Base-by-base conservation (phyloP, 176 grass and related monocot species). In the Zizania latifolia region DNA sequence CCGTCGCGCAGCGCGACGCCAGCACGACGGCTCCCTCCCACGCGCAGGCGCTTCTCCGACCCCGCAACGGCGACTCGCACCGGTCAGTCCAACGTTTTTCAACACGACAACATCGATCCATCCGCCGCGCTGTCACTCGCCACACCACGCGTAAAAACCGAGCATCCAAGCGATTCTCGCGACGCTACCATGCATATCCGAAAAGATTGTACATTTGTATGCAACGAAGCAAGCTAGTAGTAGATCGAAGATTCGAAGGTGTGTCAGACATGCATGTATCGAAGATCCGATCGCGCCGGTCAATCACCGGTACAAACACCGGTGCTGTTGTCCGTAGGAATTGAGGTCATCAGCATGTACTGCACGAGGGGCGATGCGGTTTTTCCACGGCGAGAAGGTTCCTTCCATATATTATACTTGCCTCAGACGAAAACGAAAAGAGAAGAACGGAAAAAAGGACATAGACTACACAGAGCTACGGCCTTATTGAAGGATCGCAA, bases 371-470 rank as follows among this genome's bases (percentile, higher is more conserved):
- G 22, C 1, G 23, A 24, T 4, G 34, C 21, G 50, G 64, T 53
- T 72, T 72, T 64, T 72, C 68, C 58, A 72, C 68, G 68, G 68
- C 8, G 16, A 72, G 68, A 81, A 81, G 68, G 58, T 72, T 81
- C 58, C 57, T 71, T 1, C 40, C 31, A 13, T 81, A 62, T 22
- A 60, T 60, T 70, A n/a, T n/a, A 71, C 30, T 63, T 60, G 57
- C 2, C 37, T 45, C 0, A 41, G 58, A 17, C 19, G 48, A 13
- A n/a, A n/a, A n/a, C n/a, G 37, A 30, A 67, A 21, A 8, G 5
- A 53, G n/a, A n/a, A n/a, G n/a, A n/a, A n/a, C n/a, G n/a, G n/a
- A 9, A 28, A 39, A 45, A 53, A 22, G 3, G 3, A 43, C 19
- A 65, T 4, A 27, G 23, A 15, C 10, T 3, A 54, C 50, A n/a